Evolutionary conservation across 805 yeast species (phyloP), one percentile per base, ranked within the genome.

Genomic region (Monosporozyma solicola): DNA sequence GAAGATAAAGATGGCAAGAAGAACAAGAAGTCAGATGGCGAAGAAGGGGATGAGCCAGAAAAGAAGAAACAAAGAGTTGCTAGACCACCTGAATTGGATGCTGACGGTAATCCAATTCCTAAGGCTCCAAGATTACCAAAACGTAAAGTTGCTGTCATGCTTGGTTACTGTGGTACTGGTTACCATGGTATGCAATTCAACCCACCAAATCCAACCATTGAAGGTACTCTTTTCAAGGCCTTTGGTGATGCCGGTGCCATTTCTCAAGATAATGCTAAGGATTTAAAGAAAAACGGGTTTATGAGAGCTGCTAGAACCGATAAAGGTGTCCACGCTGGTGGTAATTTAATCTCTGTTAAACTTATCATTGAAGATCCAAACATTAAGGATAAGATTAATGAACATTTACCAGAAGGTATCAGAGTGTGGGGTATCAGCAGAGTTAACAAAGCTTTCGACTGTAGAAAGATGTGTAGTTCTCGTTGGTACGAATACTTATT

Each of bases 311-410:
- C 92, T 4, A 77, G 92, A 72, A 85, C 92, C 3, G 98, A 91
- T 69, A 92, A 92, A 69, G 98, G 97, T 55, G 98, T 91, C 25
- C 98, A 91, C 70, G 97, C 98, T 11, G 96, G 97, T 2, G 97
- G 97, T 31, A 91, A 91, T 67, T 89, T 90, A 24, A 79, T 92
- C 46, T 85, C 95, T 15, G 74, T 86, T 60, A 91, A 91, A 66
- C 71, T 91, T 75, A 87, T 88, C 61, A 56, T 57, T 20, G 61
- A 57, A 49, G 70, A 91, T 62, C 80, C 76, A 13, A 84, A 88
- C 52, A 78, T 89, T 50, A 77, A 85, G 45, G 75, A 76, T 47
- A 87, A 83, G 66, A 84, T 94, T 69, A 94, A 94, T 68, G 69
- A 74, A 2, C 67, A 74, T 32, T 74, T 94, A 52, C 99, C 99